Base-by-base conservation (phyloP, 371 early-diverging fungal genomes). In the Basidiobolus meristosporus region DNA sequence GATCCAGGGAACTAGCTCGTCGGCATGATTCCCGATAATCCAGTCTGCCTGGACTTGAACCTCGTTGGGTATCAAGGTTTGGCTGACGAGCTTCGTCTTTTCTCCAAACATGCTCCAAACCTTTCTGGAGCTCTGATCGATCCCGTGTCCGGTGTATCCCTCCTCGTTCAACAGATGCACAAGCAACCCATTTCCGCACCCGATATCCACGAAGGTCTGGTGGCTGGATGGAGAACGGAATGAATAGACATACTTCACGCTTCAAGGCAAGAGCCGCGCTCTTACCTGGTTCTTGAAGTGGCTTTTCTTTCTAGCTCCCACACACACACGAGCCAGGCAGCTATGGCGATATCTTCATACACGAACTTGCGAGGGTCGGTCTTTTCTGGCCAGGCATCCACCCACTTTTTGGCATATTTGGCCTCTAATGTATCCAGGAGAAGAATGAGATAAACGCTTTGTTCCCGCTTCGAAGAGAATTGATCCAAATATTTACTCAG, bases 21-120 rank as follows among this genome's bases (percentile, higher is more conserved):
- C 90, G 9, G 88, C 77, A 49, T 90, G 90, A 56, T 90, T 88
- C 1, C 88, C 90, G 39, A 90, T 78, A 14, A 90, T 52, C 87
- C 88, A 90, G 44, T 78, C 77, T 11, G 53, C 65, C 39, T 62
- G 49, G 1, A 64, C 59, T 12, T 18, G 34, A 7, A 34, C 7
- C 4, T 34, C 7, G n/a, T 34, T 34, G 2, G 21, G 37, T 15
- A 16, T n/a, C 23, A 36, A 18, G 16, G 29, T 31, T 16, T 10
- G 45, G 46, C 52, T 48, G 48, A 48, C 35, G 14, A 50, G 32
- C 2, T 30, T 22, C 10, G 57, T 53, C 16, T 42, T 28, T 18
- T 39, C 12, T 17, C 51, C 50, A 43, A 59, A 72, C 14, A 47
- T 32, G 3, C 60, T 47, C 90, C 90, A 90, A 11, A 87, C 69